These are phyloP conservation scores for Setaria italica DNA, from an alignment of 202 grass and related monocot species.

Conservation along the genomic window DNA sequence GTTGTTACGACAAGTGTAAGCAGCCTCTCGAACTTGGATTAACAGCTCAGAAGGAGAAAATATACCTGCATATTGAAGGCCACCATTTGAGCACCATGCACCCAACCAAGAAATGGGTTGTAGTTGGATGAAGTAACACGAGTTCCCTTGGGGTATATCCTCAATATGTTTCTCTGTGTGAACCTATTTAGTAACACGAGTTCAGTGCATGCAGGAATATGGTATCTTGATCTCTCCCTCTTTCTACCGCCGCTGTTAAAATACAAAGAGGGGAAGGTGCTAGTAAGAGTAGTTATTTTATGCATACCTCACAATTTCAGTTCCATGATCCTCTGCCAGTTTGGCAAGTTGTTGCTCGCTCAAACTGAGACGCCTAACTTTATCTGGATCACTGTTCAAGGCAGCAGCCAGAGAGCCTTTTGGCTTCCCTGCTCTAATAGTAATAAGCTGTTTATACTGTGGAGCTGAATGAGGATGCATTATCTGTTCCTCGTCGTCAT, in stretches of 20 bases:
- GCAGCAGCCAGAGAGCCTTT: conserved; percentile 73
- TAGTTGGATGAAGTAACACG: conserved; percentile 96
- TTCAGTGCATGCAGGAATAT: neutral
- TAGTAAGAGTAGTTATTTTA: neutral
- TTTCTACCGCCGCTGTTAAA: neutral
- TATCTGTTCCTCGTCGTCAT: conserved; percentile 47
- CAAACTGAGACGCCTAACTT: conserved; percentile 85
- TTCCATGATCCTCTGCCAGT: conserved; percentile 62
- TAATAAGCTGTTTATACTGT: conserved; percentile 84
- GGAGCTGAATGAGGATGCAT: conserved; percentile 55
- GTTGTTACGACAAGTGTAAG: neutral
- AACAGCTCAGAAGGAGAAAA: conserved; percentile 23
- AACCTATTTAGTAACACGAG: conserved; percentile 52
- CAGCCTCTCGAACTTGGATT: neutral
- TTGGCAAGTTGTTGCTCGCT: conserved; percentile 88
- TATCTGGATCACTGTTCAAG: conserved; percentile 71
- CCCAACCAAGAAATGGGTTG: conserved; percentile 95
- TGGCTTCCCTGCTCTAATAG: conserved; percentile 86
- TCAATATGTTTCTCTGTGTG: conserved; percentile 90
- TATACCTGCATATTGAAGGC: conserved; percentile 99
- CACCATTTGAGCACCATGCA: conserved; percentile 98
- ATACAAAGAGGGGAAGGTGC: conserved; percentile 13
- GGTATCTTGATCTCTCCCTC: conserved; percentile 7
- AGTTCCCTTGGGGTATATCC: conserved; percentile 94
- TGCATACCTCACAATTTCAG: conserved; percentile 74